A percentile compares a stretch with the other conserved stretches of the same genome.
These are phyloP conservation scores for Kingdonia uniflora DNA, from an alignment of 164 flowering plant species.

Conservation along the genomic window DNA sequence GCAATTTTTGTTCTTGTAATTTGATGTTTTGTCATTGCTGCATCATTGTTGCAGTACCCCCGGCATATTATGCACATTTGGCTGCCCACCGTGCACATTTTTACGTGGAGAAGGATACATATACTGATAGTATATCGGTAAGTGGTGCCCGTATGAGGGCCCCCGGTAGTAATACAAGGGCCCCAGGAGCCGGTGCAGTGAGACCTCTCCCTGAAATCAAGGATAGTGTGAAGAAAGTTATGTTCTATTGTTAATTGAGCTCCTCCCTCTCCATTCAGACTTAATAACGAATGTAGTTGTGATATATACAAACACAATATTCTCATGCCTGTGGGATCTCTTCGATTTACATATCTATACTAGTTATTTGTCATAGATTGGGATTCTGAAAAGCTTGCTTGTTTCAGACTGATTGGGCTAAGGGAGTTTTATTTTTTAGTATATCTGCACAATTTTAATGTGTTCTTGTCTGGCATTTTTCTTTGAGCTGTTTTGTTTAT, in stretches of 20 bases:
- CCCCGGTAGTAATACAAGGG: conserved; percentile 32
- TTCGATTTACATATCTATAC: no score
- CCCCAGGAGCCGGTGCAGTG: conserved; percentile 40
- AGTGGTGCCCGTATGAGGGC: conserved; percentile 40
- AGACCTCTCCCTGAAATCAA: conserved; percentile 63
- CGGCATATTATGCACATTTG: conserved; percentile 77
- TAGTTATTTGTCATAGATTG: no score
- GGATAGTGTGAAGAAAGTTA: conserved; percentile 67
- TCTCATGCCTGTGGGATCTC: no score
- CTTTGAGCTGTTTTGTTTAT: no score
- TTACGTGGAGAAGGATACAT: conserved; percentile 77
- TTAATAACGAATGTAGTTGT: no score
- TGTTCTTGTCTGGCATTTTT: no score
- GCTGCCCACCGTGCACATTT: conserved; percentile 79
- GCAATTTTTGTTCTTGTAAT: background rate
- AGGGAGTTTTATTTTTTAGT: no score
- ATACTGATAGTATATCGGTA: conserved; percentile 59
- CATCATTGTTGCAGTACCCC: conserved; percentile 43
- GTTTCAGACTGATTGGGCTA: no score
- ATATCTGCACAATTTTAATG: no score
- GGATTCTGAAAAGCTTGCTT: no score
- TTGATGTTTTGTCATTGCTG: background rate
- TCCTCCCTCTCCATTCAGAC: no score
- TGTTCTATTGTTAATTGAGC: conserved; percentile 53
- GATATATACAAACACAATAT: no score